Evolutionary conservation across 78 protist species (phyloP), one percentile per base, ranked within the genome.

Genomic region (Dictyostelium firmibasis): DNA sequence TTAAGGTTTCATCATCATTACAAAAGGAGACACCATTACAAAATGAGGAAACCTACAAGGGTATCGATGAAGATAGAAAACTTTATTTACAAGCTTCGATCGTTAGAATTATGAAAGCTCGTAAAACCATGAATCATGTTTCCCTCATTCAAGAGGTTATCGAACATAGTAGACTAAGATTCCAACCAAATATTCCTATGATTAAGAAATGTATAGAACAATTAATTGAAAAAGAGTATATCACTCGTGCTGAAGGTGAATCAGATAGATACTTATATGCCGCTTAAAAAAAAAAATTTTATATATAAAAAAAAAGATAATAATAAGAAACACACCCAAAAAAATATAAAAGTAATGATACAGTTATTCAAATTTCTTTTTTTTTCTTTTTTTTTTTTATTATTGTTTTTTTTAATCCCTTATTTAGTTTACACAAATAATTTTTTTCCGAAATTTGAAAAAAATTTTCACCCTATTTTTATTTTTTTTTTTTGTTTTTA

Each of bases 101-200:
- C 44, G 99, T 98, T 35, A 97, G 99, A 72, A 85, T 97, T 41
- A 98, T 98, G 99, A 98, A 98, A 96, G 64, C 97, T 23, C 87
- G 99, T 74, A 97, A 97, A 86, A 44, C 16, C 8, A 33, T 96
- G 81, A 92, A 74, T 43, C 99, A 98, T 87, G 62, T 23, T 33
- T 35, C 62, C 16, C 93, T 98, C 9, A 87, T 98, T n/a, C 84
- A 91, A 33, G 99, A 98, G 77, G 98, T 97, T 8, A 70, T 93
- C 23, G 91, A 76, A 23, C 97, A 96, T 16, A 82, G 94, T 16
- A 70, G 84, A 57, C 23, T 70, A 23, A 38, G 98, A 67, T 96
- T 96, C 79, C 96, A 91, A 35, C 98, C 98, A 57, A 38, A 77
- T 69, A 91, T 96, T 16, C 97, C 96, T 57, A 69, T 92, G 93